Base-by-base conservation (phyloP, 1,139 yeast species). In the Scheffersomyces titani region DNA sequence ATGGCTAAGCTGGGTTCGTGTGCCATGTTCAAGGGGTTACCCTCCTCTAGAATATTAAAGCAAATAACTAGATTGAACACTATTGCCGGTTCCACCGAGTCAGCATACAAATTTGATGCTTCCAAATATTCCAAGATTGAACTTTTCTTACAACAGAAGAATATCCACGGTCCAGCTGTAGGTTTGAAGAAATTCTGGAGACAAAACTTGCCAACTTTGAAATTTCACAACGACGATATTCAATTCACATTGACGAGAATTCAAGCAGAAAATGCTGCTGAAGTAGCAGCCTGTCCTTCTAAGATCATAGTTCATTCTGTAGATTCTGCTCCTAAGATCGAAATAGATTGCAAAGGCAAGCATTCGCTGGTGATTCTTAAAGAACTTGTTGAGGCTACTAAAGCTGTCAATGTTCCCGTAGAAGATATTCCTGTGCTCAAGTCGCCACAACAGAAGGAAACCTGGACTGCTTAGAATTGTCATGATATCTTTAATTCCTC, bases 201-300 rank as follows among this genome's bases (percentile, higher is more conserved):
- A 65, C 75, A 79, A 53, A 83, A 86, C 71, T 77, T 92, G 57
- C 97, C 96, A 20, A 86, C 92, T 16, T 78, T 92, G 58, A 89
- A 87, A 69, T 92, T 90, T 72, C 93, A 91, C 75, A 92, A 92
- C 71, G 94, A 94, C 40, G 76, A 78, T 49, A 69, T 90, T 44
- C 82, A 85, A 45, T 86, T 91, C 58, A 79, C 84, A 36, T 89
- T 92, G 51, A 75, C 81, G 30, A 78, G 90, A 62, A 78, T 88
- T 50, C 73, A 75, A 44, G 80, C 85, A 55, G 71, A 70, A 30
- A 74, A 72, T 52, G 75, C 73, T 57, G 68, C 66, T 52, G 74
- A 78, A 46, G 80, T 80, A 45, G 77, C 74, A 50, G 70, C 75
- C 52, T 78, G 84, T 59, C 90, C 90, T 0, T 80, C 85, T 20